Conservation (phyloP, 805 yeast species). For the Saccharomycopsis sp. region DNA sequence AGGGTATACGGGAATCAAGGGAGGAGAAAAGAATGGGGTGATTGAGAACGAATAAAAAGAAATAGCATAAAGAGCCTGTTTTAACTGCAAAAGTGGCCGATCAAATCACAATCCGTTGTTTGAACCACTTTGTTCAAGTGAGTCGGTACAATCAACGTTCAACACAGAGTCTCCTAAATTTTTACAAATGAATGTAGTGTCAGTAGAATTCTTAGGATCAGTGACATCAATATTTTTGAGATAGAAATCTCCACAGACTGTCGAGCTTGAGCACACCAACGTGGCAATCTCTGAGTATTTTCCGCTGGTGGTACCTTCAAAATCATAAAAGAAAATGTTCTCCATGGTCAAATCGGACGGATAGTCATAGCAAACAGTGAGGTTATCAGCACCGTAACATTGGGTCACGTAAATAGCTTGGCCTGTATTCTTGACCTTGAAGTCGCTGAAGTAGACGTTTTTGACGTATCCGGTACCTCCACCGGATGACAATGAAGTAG, state of each 20-base stretch:
- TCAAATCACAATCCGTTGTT: conserved; percentile 5
- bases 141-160: conserved; percentile 1
- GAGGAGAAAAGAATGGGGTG: background rate
- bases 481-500: conserved; percentile 3
- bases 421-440: conserved; percentile 4
- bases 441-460: conserved; percentile 8
- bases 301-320: conserved; percentile 5
- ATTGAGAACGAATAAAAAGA: background rate
- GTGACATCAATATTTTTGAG: conserved; percentile 5
- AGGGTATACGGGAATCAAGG: background rate
- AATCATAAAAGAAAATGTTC: conserved; percentile 1
- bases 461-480: conserved; percentile 14
- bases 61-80: no score
- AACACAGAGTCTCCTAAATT: conserved; percentile 10
- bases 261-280: conserved; percentile 7
- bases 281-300: conserved; percentile 7
- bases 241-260: conserved; percentile 7
- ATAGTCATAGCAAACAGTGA: conserved; percentile 2
- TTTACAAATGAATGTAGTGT: conserved; percentile 1
- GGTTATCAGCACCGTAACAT: conserved; percentile 7
- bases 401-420: conserved; percentile 12
- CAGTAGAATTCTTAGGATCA: conserved; percentile 1
- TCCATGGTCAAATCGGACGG: conserved; percentile 7
- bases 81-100: background rate
- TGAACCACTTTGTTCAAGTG: conserved; percentile 6